A percentile compares a stretch with the other conserved stretches of the same genome.
phyloP scores from a whole-genome alignment of 1,139 yeast species.

The Suhomyces anneliseae region DNA sequence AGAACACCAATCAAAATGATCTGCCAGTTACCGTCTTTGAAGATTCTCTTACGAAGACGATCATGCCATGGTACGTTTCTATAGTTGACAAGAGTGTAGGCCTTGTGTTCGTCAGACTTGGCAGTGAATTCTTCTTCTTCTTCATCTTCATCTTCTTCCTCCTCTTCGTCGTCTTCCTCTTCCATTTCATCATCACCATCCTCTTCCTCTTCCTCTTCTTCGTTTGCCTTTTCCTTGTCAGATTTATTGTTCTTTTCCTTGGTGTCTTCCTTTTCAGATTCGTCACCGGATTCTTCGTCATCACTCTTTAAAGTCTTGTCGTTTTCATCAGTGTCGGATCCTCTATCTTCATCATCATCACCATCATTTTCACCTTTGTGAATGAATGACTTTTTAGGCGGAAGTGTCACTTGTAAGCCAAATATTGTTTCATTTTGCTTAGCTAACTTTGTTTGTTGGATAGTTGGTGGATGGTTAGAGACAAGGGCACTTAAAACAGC shows the following conservation, averaged over 20 bases:
- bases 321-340: constrained; percentile 25
- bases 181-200: constrained; percentile 11
- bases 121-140: constrained; percentile 18
- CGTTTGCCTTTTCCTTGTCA: constrained; percentile 11
- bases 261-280: constrained; percentile 6
- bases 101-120: constrained; percentile 40
- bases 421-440: constrained; percentile 30
- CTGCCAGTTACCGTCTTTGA: constrained; percentile 87
- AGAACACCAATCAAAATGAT: constrained; percentile 72
- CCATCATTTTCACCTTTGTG: constrained; percentile 13
- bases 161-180: constrained; percentile 12
- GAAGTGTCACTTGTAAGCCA: constrained; percentile 44
- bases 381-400: constrained; percentile 33
- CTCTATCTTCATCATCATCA: constrained; percentile 20
- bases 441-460: constrained; percentile 22
- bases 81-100: constrained; percentile 58
- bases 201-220: constrained; percentile 12
- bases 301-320: constrained; percentile 26
- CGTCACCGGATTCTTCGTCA: constrained; percentile 24
- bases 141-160: constrained; percentile 13
- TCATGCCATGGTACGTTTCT: constrained; percentile 75
- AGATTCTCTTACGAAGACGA: constrained; percentile 68
- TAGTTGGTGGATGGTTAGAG: constrained; percentile 35
- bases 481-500: constrained; percentile 51
- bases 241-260: constrained; percentile 10